phyloP scores from a whole-genome alignment of 345 rosid species.

The Gossypium longicalyx region DNA sequence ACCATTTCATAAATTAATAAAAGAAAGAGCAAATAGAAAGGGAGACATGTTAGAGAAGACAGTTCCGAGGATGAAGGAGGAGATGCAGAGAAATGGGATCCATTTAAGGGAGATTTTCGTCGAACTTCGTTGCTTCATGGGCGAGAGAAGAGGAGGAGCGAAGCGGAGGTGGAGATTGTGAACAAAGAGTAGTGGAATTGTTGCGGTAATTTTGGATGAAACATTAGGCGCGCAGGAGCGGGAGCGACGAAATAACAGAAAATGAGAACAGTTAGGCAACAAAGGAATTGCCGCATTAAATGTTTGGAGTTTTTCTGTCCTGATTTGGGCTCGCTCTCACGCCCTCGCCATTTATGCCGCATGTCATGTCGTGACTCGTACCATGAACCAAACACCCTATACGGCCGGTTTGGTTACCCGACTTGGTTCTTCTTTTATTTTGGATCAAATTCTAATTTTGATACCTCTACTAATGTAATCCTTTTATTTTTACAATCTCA shows the following conservation, averaged over 20 bases:
- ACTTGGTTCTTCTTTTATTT: background rate
- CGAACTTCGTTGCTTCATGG: constrained; percentile 54
- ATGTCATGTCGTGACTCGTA: background rate
- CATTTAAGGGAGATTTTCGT: constrained; percentile 53
- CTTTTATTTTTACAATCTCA: no score
- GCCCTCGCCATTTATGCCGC: background rate
- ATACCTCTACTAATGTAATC: background rate
- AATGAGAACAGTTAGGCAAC: background rate
- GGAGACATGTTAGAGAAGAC: constrained; percentile 66
- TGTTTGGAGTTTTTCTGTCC: background rate
- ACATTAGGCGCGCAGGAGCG: background rate
- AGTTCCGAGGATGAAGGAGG: constrained; percentile 66
- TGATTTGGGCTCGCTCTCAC: background rate
- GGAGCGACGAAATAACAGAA: background rate
- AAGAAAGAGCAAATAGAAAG: background rate
- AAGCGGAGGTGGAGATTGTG: constrained; percentile 3
- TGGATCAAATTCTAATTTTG: background rate
- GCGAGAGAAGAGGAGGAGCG: background rate
- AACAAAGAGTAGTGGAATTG: background rate
- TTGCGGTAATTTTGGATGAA: background rate
- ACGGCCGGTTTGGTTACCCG: background rate
- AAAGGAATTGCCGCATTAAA: background rate
- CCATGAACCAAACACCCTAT: background rate
- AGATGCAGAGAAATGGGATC: constrained; percentile 73
- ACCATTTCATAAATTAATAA: background rate